Evolutionary conservation across 1,284 basidiomycete genomes (phyloP).

Genomic region (Microbotryum violaceum): DNA sequence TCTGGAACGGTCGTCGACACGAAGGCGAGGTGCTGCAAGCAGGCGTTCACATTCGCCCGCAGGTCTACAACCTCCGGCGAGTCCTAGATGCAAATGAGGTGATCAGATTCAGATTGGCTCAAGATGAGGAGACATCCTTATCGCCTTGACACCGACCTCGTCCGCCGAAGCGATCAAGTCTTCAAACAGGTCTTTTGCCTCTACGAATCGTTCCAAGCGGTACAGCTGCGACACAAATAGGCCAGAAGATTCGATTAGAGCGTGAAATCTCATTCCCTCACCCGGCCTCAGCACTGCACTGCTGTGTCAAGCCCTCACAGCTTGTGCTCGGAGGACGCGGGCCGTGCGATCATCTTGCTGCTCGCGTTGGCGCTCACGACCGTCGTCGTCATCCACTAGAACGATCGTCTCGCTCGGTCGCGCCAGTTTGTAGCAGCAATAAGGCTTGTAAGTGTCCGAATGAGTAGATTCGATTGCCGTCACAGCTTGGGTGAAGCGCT

Average conservation of each 20-base stretch:
- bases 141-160: conserved; percentile 7
- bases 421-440: conserved; percentile 34
- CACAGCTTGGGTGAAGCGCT: conserved; percentile 21
- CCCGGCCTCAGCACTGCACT: conserved; percentile 15
- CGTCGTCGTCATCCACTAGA: too few species aligned
- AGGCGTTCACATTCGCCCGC: conserved; percentile 26
- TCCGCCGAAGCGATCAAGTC: conserved; percentile 32
- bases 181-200: conserved; percentile 27
- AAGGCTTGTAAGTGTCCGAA: neutral
- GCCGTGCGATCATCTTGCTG: conserved; percentile 12
- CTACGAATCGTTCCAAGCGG: conserved; percentile 30
- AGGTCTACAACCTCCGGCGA: conserved; percentile 35
- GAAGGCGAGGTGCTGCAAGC: conserved; percentile 29
- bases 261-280: neutral
- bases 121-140: too few species aligned
- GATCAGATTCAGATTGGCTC: neutral
- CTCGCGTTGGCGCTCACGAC: too few species aligned
- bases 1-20: conserved; percentile 15
- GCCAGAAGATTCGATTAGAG: too few species aligned
- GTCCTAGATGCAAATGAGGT: conserved; percentile 17
- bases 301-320: conserved; percentile 25
- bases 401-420: neutral
- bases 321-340: conserved; percentile 30
- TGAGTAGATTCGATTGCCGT: neutral
- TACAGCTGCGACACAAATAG: conserved; percentile 25